Percentiles rank a stretch among this genome's conserved stretches.
phyloP scores from a whole-genome alignment of 768 basidiomycete species.

The Flagelloscypha sp. region DNA sequence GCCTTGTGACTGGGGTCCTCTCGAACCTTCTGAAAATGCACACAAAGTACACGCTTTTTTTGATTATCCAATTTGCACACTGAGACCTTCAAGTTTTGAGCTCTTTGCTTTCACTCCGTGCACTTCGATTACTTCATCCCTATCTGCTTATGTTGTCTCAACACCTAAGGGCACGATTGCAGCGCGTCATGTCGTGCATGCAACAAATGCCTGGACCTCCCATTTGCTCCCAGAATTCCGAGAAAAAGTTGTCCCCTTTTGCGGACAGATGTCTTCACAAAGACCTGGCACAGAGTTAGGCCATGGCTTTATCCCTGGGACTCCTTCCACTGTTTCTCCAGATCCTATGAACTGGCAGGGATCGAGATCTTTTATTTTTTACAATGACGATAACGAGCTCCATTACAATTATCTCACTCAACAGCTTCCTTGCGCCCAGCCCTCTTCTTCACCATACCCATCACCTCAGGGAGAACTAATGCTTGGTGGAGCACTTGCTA shows the following conservation, averaged over 20 bases:
- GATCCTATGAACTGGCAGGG: no score
- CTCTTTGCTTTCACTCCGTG: constrained; percentile 57
- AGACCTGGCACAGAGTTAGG: constrained; percentile 33
- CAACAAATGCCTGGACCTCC: constrained; percentile 57
- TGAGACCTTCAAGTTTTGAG: constrained; percentile 37
- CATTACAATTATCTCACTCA: constrained; percentile 67
- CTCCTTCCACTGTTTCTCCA: constrained; percentile 5
- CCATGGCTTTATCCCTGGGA: constrained; percentile 5
- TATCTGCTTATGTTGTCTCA: constrained; percentile 38
- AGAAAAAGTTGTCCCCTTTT: constrained; percentile 51
- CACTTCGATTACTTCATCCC: constrained; percentile 34
- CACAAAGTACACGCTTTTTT: no score
- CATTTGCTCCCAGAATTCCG: constrained; percentile 53
- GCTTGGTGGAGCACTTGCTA: constrained; percentile 61
- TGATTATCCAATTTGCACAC: neutral
- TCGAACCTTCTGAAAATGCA: constrained; percentile 40
- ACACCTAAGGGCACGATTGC: constrained; percentile 43
- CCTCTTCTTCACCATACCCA: constrained; percentile 11
- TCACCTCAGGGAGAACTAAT: constrained; percentile 42
- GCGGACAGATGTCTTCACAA: constrained; percentile 61
- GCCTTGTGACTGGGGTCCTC: constrained; percentile 54
- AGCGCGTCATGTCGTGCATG: constrained; percentile 47
- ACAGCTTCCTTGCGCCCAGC: constrained; percentile 20
- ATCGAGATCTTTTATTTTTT: constrained; percentile 53
- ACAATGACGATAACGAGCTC: constrained; percentile 26